A percentile compares a stretch with the other conserved stretches of the same genome.
These are phyloP conservation scores for Pouteria glomerata DNA, from an alignment of 148 eudicot genomes.

Conservation along the genomic window DNA sequence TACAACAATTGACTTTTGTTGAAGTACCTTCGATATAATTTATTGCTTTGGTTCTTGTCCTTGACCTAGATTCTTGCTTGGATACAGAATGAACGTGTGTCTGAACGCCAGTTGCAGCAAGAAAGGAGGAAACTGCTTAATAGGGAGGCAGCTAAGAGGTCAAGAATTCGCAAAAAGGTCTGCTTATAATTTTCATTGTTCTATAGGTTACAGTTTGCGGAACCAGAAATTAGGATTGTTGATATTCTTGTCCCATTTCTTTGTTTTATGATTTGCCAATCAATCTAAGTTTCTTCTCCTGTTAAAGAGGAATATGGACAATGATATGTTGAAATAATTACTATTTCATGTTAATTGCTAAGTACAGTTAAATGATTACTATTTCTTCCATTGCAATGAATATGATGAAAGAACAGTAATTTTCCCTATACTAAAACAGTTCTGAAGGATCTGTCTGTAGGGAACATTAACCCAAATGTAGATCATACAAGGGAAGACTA, in stretches of 20 bases:
- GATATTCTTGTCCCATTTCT: not conserved
- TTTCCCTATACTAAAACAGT: too few species aligned
- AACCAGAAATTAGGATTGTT: not conserved
- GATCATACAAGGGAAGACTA: too few species aligned
- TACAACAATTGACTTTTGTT: not conserved
- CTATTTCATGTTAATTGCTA: too few species aligned
- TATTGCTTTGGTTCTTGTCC: not conserved
- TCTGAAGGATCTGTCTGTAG: too few species aligned
- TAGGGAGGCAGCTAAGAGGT: slow-evolving; percentile 3
- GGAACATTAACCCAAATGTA: too few species aligned
- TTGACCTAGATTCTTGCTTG: not conserved
- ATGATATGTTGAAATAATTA: too few species aligned
- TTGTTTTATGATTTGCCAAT: not conserved
- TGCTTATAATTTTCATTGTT: not conserved
- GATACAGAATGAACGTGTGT: too few species aligned
- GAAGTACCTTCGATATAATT: too few species aligned
- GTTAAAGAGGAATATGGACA: too few species aligned
- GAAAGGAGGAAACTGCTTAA: not conserved
- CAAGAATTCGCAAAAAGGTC: not conserved
- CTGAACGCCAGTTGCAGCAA: not conserved
- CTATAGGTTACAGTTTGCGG: not conserved
- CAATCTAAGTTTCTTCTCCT: not conserved
- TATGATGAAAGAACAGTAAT: too few species aligned
- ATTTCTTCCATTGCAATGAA: too few species aligned
- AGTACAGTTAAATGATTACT: too few species aligned